phyloP scores from a whole-genome alignment of 1,284 basidiomycete genomes.

The Pyrrhoderma lamaoense region DNA sequence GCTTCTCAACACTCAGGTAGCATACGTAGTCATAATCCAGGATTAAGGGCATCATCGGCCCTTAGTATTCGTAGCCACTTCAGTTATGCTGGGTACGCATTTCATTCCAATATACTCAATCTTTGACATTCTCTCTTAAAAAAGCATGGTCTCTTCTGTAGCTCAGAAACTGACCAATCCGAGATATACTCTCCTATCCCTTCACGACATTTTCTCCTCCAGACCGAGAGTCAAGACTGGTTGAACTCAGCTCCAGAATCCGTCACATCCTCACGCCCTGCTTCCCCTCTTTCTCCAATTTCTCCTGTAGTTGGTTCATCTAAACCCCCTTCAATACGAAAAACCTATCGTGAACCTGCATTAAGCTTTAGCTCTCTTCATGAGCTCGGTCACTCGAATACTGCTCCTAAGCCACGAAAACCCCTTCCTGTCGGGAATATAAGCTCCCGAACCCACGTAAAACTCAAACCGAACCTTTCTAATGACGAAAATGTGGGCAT shows the following conservation, averaged over 20 bases:
- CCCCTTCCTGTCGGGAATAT: neutral
- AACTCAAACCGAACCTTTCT: conserved; percentile 21
- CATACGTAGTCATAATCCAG: conserved; percentile 6
- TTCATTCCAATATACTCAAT: too few relatives aligned
- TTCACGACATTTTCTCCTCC: conserved; percentile 26
- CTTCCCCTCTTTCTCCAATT: conserved; percentile 31
- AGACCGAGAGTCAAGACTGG: conserved; percentile 26
- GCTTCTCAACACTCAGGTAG: conserved; percentile 13
- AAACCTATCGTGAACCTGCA: conserved; percentile 18
- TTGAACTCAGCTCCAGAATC: conserved; percentile 44
- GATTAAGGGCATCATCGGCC: conserved; percentile 15
- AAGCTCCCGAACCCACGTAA: conserved; percentile 18
- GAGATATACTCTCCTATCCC: conserved; percentile 30
- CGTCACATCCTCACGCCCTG: conserved; percentile 39
- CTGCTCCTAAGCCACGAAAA: conserved; percentile 7
- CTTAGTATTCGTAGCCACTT: conserved; percentile 19
- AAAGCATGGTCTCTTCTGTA: neutral
- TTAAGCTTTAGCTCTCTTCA: conserved; percentile 33
- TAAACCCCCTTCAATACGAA: conserved; percentile 9
- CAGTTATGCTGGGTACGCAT: conserved; percentile 20
- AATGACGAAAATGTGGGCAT: conserved; percentile 36
- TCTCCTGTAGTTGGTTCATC: neutral
- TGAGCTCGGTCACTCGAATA: conserved; percentile 25
- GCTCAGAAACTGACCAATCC: conserved; percentile 23
- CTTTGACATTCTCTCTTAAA: too few relatives aligned